Conservation (phyloP, 1,139 yeast species). For the Blastobotrys arbuscula region DNA sequence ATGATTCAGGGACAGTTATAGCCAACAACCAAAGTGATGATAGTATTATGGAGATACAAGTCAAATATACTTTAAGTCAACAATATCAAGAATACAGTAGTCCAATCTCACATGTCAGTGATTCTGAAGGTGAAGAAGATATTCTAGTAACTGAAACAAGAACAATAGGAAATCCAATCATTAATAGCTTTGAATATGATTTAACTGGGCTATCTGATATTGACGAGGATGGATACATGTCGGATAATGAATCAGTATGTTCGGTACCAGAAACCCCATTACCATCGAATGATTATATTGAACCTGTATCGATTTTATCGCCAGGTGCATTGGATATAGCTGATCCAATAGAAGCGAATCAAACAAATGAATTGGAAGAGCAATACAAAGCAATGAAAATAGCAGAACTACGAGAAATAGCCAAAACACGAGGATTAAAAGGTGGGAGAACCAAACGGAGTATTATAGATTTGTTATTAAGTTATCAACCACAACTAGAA, state of each 20-base stretch:
- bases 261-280: conserved; percentile 5
- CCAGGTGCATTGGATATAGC: not conserved
- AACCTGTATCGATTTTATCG: not conserved
- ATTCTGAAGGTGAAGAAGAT: conserved; percentile 1
- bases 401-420: conserved; percentile 5
- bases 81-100: not conserved
- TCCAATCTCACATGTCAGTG: not conserved
- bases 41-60: not conserved
- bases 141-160: conserved; percentile 1
- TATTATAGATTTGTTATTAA: not conserved
- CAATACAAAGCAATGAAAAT: conserved; percentile 6
- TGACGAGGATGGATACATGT: conserved; percentile 1
- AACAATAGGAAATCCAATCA: not conserved
- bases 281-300: not conserved
- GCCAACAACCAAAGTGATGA: not conserved
- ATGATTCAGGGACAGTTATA: not conserved
- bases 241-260: not conserved
- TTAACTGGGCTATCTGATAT: not conserved
- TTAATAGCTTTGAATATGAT: not conserved
- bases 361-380: not conserved
- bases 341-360: not conserved
- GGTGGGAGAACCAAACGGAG: conserved; percentile 5
- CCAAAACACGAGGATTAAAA: conserved; percentile 3
- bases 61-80: not conserved
- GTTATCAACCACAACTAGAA: not conserved